These are phyloP conservation scores for Tylopilus plumbeoviolaceoides DNA, from an alignment of 768 basidiomycete species.

Conservation along the genomic window DNA sequence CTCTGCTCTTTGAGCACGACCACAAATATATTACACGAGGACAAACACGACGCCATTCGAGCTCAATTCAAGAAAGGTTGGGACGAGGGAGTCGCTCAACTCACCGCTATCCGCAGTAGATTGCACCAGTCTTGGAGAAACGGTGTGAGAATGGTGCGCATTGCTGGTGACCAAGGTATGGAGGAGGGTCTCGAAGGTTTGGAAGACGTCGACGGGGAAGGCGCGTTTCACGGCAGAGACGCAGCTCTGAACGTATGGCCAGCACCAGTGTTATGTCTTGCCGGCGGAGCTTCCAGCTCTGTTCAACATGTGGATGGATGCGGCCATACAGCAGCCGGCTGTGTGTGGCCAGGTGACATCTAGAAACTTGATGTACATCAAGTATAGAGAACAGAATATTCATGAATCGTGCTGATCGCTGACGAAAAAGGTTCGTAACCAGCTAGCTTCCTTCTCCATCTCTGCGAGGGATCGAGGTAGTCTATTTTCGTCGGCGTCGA, in stretches of 20 bases:
- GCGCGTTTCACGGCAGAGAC: conserved; percentile 23
- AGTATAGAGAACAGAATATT: neutral
- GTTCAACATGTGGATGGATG: conserved; percentile 35
- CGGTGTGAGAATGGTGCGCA: conserved; percentile 42
- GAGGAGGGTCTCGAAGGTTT: conserved; percentile 35
- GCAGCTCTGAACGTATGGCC: conserved; percentile 8
- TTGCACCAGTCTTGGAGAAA: conserved; percentile 44
- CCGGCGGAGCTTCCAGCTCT: conserved; percentile 25
- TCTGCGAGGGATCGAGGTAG: conserved; percentile 60
- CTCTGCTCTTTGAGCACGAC: conserved; percentile 50
- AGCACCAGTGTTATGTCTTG: conserved; percentile 38
- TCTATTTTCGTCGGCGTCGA: conserved; percentile 70
- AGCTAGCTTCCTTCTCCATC: conserved; percentile 76
- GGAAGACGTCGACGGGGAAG: conserved; percentile 29
- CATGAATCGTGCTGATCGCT: neutral
- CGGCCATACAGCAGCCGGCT: conserved; percentile 33
- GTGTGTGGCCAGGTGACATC: conserved; percentile 33
- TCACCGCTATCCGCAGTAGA: conserved; percentile 46
- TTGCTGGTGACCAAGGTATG: conserved; percentile 26
- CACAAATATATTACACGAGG: conserved; percentile 24
- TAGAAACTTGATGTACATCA: conserved; percentile 13
- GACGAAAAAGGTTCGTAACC: conserved; percentile 58
- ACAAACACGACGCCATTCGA: conserved; percentile 38
- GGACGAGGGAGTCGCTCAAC: conserved; percentile 52
- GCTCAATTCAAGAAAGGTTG: conserved; percentile 59